Base-by-base conservation (phyloP, 2,329 filamentous ascomycete species). In the Alternaria ventricosa region DNA sequence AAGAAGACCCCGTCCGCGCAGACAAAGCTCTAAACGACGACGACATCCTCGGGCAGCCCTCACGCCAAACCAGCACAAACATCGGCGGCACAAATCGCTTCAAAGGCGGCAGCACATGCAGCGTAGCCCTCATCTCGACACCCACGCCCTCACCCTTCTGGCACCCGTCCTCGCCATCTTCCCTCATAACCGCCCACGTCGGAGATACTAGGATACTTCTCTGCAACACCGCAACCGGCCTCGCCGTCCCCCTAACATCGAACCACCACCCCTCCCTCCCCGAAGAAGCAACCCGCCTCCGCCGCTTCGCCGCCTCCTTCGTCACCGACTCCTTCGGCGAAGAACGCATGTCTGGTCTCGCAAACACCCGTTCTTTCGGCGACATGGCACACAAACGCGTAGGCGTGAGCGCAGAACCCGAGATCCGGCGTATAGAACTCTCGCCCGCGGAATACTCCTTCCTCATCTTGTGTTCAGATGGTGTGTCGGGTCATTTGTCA, bases 251-350 rank as follows among this genome's bases (percentile, higher is more conserved):
- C 0, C 79, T 97, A 41, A 98, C 96, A 1, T 93, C 91, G 20
- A 93, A 97, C 78, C 96, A 99, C 80, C 96, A 97, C 77, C 95
- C 96, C 0, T 92, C 90, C n/a, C 89, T 92, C 5, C 96, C 96
- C 0, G 85, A 89, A 59, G 96, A 99, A 83, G 90, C 91, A 10
- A 90, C 89, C 45, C 89, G 96, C 8, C 86, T 99, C 23, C 91
- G 94, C 47, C 90, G 94, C 53, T 98, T 94, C 77, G 92, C 94
- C 2, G 88, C 92, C 28, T 90, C 91, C 3, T 95, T 98, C 77
- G 91, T 97, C 18, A 96, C 95, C 0, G 96, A 99, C 81, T 96
- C 93, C 33, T 99, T 99, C 79, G 96, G 96, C 75, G 96, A 99
- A 82, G 94, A 98, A 81, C 93, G 96, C 71, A 96, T 99, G 80